Conservation (phyloP, 192 early-diverging fungal genomes). For the Backusella tuberculispora region DNA sequence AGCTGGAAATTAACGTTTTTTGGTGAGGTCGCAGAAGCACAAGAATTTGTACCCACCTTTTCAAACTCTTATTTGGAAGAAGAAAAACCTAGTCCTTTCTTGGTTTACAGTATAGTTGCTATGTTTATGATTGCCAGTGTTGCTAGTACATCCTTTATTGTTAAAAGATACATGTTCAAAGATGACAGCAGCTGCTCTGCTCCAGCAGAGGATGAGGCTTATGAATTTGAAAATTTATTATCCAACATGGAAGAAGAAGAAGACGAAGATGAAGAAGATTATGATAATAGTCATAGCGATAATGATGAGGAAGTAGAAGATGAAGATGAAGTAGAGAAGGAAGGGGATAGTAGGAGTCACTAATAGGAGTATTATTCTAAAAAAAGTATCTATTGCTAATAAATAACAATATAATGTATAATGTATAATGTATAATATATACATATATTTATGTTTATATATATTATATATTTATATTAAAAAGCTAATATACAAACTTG, state of each 20-base stretch:
- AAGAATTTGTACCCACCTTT: not conserved
- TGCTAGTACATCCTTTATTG: slow-evolving; percentile 9
- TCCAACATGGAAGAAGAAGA: not conserved
- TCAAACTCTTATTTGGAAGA: slow-evolving; percentile 2
- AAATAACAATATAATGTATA: too few relatives aligned
- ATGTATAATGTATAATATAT: too few relatives aligned
- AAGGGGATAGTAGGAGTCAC: too few relatives aligned
- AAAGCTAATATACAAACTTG: too few relatives aligned
- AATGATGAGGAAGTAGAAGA: not conserved
- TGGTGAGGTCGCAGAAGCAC: slow-evolving; percentile 52
- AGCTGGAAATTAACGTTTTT: slow-evolving; percentile 73
- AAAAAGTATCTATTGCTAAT: too few relatives aligned
- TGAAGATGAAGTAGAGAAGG: not conserved
- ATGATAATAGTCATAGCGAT: not conserved
- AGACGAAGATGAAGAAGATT: not conserved
- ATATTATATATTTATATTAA: too few relatives aligned
- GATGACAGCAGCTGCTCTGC: too few relatives aligned
- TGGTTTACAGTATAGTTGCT: not conserved
- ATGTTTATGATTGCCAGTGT: slow-evolving; percentile 8
- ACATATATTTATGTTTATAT: too few relatives aligned
- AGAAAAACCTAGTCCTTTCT: not conserved
- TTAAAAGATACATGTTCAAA: slow-evolving; percentile 13
- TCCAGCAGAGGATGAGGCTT: not conserved
- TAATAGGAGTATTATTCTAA: too few relatives aligned
- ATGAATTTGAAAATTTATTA: slow-evolving; percentile 22